These are phyloP conservation scores for Starmera stellimalicola DNA, from an alignment of 1,139 yeast genomes.

Conservation along the genomic window DNA sequence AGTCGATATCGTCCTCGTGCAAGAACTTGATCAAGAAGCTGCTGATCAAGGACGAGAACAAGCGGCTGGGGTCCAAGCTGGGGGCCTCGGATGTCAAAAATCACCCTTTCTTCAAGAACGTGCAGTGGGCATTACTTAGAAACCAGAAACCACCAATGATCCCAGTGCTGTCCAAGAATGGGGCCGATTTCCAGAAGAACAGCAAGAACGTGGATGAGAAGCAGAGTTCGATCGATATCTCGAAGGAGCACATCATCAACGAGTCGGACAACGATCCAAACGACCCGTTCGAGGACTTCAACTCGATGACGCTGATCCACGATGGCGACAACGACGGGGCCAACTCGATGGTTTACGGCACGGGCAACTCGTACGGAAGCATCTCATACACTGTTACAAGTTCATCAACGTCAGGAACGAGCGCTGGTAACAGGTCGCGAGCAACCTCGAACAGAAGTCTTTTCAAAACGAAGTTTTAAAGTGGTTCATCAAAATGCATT, in stretches of 20 bases:
- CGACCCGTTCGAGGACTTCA: constrained; percentile 85
- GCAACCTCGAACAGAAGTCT: constrained; percentile 18
- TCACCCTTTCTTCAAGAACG: constrained; percentile 81
- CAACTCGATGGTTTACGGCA: constrained; percentile 38
- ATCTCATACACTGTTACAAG: constrained; percentile 55
- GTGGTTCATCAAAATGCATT: constrained; percentile 1
- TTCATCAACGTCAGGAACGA: constrained; percentile 15
- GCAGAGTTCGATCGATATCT: constrained; percentile 17
- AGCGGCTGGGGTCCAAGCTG: constrained; percentile 79
- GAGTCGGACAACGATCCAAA: constrained; percentile 25
- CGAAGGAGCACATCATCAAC: constrained; percentile 31
- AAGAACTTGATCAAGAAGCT: constrained; percentile 72
- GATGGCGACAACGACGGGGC: constrained; percentile 38
- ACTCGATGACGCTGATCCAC: constrained; percentile 82
- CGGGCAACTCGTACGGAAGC: constrained; percentile 50
- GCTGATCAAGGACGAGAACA: constrained; percentile 78
- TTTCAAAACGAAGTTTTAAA: constrained; percentile 27
- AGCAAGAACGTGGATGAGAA: constrained; percentile 9
- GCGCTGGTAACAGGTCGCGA: constrained; percentile 22
- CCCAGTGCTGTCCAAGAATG: constrained; percentile 66
- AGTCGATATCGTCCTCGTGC: constrained; percentile 55
- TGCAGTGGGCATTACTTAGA: constrained; percentile 91
- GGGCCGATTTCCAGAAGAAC: constrained; percentile 29
- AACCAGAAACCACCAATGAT: constrained; percentile 93
- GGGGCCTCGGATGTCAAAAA: constrained; percentile 93